Conservation (phyloP, 805 yeast genomes). For the Saccharomycopsis sp. region DNA sequence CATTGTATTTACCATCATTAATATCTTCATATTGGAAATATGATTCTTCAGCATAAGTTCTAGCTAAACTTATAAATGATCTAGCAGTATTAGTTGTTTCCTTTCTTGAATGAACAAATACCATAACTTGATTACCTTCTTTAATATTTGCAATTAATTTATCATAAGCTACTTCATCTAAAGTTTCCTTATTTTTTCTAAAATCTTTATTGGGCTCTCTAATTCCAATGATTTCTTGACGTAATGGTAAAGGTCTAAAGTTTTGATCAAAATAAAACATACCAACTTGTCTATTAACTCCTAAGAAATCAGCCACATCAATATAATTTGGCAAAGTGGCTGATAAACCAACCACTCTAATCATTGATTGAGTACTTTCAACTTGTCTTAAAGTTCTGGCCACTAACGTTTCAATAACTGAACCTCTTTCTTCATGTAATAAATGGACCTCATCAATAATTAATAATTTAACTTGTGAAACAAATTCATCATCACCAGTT, state of each 20-base stretch:
- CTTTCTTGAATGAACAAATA: conserved; percentile 90
- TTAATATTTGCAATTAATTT: conserved; percentile 58
- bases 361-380: conserved; percentile 88
- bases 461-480: conserved; percentile 71
- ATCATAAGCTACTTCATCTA: conserved; percentile 69
- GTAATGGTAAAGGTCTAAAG: conserved; percentile 87
- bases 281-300: conserved; percentile 83
- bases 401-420: conserved; percentile 90
- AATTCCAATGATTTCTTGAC: conserved; percentile 81
- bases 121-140: conserved; percentile 84
- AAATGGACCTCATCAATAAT: conserved; percentile 96
- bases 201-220: conserved; percentile 70
- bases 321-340: conserved; percentile 88
- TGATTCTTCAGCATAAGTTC: conserved; percentile 42
- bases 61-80: conserved; percentile 59
- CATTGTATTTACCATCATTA: conserved; percentile 29
- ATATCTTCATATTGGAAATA: conserved; percentile 48
- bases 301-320: conserved; percentile 91
- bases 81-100: conserved; percentile 83
- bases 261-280: conserved; percentile 91
- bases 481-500: conserved; percentile 77
- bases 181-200: conserved; percentile 52
- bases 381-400: conserved; percentile 93
- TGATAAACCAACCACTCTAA: conserved; percentile 85
- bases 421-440: conserved; percentile 95